Evolutionary conservation across 164 flowering plant genomes (phyloP).

Genomic region (Annona cherimola): DNA sequence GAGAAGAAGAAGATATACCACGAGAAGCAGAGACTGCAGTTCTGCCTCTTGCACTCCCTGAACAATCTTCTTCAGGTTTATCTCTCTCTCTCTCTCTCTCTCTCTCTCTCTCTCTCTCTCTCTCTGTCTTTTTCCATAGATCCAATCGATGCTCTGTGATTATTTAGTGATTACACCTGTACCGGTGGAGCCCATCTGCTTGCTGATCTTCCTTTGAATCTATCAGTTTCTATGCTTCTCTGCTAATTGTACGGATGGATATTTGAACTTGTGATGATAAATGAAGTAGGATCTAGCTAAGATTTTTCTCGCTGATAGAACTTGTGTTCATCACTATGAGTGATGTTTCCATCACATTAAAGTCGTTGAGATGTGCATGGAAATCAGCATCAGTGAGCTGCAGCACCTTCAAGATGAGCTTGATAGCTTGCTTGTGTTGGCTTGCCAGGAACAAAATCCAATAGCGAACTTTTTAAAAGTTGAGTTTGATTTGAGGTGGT

Average conservation of each 20-base stretch:
- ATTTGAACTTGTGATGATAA: no score
- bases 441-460: neutral
- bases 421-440: neutral
- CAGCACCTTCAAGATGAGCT: neutral
- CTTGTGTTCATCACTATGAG: neutral
- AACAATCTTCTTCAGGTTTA: conserved; percentile 92
- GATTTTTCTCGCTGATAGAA: no score
- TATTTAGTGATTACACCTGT: neutral
- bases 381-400: neutral
- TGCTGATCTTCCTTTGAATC: neutral
- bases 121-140: neutral
- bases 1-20: conserved; percentile 52
- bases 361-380: neutral
- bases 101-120: neutral
- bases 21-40: conserved; percentile 80
- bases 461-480: neutral
- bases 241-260: no score
- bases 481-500: neutral
- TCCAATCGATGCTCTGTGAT: neutral
- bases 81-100: neutral
- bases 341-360: neutral
- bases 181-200: neutral
- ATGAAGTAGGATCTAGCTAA: no score
- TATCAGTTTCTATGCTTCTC: no score
- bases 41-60: conserved; percentile 88